These are phyloP conservation scores for Piloderma croceum DNA, from an alignment of 768 basidiomycete genomes.

Conservation along the genomic window DNA sequence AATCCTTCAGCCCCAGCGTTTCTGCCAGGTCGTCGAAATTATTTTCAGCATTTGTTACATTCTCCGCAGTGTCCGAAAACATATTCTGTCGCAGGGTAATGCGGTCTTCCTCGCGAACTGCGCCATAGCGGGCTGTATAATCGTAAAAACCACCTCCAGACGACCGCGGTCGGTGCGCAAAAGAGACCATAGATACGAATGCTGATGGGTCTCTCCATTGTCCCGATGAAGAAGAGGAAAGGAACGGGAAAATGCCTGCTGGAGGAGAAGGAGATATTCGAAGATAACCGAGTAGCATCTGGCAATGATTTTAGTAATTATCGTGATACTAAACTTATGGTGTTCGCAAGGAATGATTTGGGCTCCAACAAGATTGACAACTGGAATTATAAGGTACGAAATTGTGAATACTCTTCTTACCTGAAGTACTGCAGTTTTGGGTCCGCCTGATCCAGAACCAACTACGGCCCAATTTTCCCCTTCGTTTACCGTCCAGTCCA, in stretches of 20 bases:
- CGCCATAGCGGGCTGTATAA: constrained; percentile 88
- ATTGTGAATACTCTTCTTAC: constrained; percentile 32
- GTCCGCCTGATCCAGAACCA: constrained; percentile 54
- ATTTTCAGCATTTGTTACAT: constrained; percentile 19
- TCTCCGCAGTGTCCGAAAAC: constrained; percentile 43
- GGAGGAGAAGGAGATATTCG: constrained; percentile 59
- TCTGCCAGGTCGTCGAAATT: constrained; percentile 49
- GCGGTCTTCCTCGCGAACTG: constrained; percentile 78
- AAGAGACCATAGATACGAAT: constrained; percentile 54
- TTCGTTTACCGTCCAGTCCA: constrained; percentile 56
- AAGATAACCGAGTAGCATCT: constrained; percentile 69
- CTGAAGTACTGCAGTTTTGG: constrained; percentile 60
- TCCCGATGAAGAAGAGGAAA: too few species aligned
- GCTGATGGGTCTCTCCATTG: too few species aligned
- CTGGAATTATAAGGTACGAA: background rate
- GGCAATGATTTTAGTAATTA: constrained; percentile 2
- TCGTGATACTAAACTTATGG: too few species aligned
- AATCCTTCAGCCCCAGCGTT: constrained; percentile 47
- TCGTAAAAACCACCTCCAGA: constrained; percentile 80
- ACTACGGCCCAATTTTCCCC: constrained; percentile 75
- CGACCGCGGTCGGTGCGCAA: constrained; percentile 53
- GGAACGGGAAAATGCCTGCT: constrained; percentile 74
- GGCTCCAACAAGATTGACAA: background rate
- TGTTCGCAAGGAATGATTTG: too few species aligned
- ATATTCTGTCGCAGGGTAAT: constrained; percentile 71